Base-by-base conservation (phyloP, 23 red algal species). In the Gracilaria vermiculophylla region DNA sequence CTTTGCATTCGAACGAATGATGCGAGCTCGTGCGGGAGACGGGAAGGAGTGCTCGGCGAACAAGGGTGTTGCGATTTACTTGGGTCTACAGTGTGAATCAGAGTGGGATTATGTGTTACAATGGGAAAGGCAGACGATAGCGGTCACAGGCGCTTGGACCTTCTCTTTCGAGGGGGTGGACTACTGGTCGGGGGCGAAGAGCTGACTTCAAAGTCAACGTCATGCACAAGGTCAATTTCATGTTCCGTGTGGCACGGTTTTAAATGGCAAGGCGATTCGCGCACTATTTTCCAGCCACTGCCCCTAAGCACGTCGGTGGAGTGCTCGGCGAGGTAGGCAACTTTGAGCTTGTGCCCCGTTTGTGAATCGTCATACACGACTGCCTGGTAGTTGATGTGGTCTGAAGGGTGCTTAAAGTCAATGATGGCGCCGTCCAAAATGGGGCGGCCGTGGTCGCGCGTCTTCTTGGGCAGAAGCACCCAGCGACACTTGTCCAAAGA, bases 251-350 rank as follows among this genome's bases (percentile, higher is more conserved):
- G 37, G 67, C 67, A 73, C 13, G 67, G 9, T 9, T 47, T 15
- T 1, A 73, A 19, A 13, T 48, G 67, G 36, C 81, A 86, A 32
- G 81, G 81, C 13, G 61, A 54, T 25, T 3, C 17, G 8, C 34
- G 54, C 45, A 86, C 81, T 15, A 86, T 69, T 28, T 48, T 64
- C 81, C 81, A 74, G 0, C 81, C 81, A 15, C 33, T 17, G 0
- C 81, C 81, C 15, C 60, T n/a, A 1, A 86, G 16, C 48, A 53
- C 58, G n/a, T 86, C 81, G 35, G 81, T 86, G 45, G 81, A 86
- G 8, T 70, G 27, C 28, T 86, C 58, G 17, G 43, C 35, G 28
- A 86, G 62, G 32, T 86, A 86, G 20, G 62, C 62, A 53, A 86
- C 28, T 53, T 86, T 86, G 12, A 86, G 33, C 34, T 86, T 70